Evolutionary conservation across 805 yeast species (phyloP), one percentile per base, ranked within the genome.

Genomic region (Kazachstania viticola): DNA sequence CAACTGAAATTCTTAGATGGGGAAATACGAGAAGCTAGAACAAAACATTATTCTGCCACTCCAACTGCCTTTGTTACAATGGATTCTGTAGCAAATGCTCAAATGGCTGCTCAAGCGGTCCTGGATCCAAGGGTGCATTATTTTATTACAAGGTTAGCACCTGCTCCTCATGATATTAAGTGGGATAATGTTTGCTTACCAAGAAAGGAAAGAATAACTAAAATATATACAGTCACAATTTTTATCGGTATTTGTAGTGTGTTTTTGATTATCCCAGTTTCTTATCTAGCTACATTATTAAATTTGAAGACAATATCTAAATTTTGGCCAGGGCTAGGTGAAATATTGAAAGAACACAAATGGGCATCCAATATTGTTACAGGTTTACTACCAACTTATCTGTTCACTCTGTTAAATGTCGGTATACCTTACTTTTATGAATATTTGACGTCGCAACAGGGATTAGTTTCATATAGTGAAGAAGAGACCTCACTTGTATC

Each of bases 1-100:
- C 73, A 75, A 44, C 60, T 88, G 21, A 74, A 71, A 16, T 66
- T 67, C 3, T 55, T 87, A 11, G 97, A 88, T 46, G 71, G 66
- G 32, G 78, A 77, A 44, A 85, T 88, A 29, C 28, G 51, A 5
- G 60, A 64, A 17, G 81, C 88, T 2, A 67, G 95, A 33, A 61
- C 59, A 19, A 65, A 75, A 31, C 79, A 79, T 40, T 82, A 75
- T 47, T 73, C 82, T 0, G 79, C 95, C 1, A 82, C 94, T 0
- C 84, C 93, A 18, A 79, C 88, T 3, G 96, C 97, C 0, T 88
- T 88, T 56, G 74, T 88, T 7, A 91, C 97, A 0, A 81, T 88
- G 95, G 88, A 82, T 41, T 71, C 91, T 1, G 96, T 85, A 3
- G 94, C 95, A 0, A 77, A 85, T 42, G 96, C 97, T 2, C 98